Evolutionary conservation across 495 filamentous ascomycete species (phyloP).

Genomic region (Aspergillus wentii): DNA sequence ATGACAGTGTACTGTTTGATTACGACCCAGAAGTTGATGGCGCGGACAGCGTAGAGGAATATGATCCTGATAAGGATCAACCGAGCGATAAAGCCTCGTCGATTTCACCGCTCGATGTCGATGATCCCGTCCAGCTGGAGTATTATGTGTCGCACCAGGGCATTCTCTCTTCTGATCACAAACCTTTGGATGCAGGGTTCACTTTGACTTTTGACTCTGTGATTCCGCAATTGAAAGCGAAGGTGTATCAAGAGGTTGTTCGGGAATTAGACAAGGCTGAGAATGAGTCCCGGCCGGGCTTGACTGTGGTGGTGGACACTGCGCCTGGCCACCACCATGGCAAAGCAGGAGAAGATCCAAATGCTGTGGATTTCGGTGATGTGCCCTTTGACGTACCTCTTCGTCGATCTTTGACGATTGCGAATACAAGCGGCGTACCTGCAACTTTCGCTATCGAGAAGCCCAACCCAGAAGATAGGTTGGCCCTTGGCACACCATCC

Average conservation of each 20-base stretch:
- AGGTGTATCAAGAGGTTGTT: conserved; percentile 81
- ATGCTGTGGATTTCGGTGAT: conserved; percentile 68
- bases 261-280: conserved; percentile 85
- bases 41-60: conserved; percentile 55
- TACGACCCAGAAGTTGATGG: conserved; percentile 81
- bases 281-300: conserved; percentile 80
- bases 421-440: conserved; percentile 79
- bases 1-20: conserved; percentile 84
- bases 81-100: conserved; percentile 10
- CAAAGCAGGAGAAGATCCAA: conserved; percentile 37
- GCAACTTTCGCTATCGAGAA: conserved; percentile 74
- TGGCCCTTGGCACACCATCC: conserved; percentile 34
- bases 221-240: conserved; percentile 73
- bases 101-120: conserved; percentile 8
- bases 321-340: conserved; percentile 19
- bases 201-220: conserved; percentile 79
- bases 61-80: conserved; percentile 37
- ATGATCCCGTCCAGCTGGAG: conserved; percentile 58
- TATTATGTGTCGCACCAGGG: conserved; percentile 85
- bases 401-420: conserved; percentile 67
- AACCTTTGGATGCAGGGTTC: conserved; percentile 79
- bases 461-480: conserved; percentile 45
- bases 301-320: conserved; percentile 79
- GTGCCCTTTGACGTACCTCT: conserved; percentile 63
- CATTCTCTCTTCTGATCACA: conserved; percentile 91